Evolutionary conservation across 768 basidiomycete species (phyloP).

Genomic region (Tulasnella sp.): DNA sequence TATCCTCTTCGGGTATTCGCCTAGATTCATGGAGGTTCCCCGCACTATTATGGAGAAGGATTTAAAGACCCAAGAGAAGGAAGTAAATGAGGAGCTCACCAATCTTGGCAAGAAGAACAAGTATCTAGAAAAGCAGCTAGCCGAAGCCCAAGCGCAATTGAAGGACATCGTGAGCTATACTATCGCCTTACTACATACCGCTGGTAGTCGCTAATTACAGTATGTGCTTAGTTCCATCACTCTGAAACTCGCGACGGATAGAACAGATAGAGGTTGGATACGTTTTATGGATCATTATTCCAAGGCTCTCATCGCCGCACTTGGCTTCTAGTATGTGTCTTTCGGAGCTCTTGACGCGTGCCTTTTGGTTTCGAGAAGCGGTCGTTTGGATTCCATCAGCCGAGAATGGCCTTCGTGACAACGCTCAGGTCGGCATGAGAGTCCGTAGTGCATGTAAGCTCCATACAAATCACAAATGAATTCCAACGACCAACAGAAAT

Average conservation of each 20-base stretch:
- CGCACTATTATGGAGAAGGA: slow-evolving; percentile 73
- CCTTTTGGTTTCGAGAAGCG: too few relatives aligned
- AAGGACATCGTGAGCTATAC: slow-evolving; percentile 66
- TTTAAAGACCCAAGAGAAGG: slow-evolving; percentile 72
- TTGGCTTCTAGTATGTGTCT: too few relatives aligned
- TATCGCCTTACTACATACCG: neutral
- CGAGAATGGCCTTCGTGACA: too few relatives aligned
- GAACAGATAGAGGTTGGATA: neutral
- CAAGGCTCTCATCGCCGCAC: neutral
- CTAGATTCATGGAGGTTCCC: slow-evolving; percentile 88
- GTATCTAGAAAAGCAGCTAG: slow-evolving; percentile 90
- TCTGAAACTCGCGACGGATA: neutral
- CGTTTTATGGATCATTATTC: neutral
- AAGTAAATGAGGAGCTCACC: slow-evolving; percentile 75
- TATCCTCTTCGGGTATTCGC: slow-evolving; percentile 19
- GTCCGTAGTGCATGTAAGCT: neutral
- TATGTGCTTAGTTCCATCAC: neutral
- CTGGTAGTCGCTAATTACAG: neutral
- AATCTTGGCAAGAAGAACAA: slow-evolving; percentile 88
- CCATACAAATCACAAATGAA: neutral
- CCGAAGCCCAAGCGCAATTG: slow-evolving; percentile 81
- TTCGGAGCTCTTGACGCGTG: too few relatives aligned
- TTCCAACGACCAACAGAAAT: neutral
- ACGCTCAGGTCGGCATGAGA: neutral
- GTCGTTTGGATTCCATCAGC: too few relatives aligned